phyloP scores from a whole-genome alignment of 179 eudicot species.

The Beta macrorhiza region DNA sequence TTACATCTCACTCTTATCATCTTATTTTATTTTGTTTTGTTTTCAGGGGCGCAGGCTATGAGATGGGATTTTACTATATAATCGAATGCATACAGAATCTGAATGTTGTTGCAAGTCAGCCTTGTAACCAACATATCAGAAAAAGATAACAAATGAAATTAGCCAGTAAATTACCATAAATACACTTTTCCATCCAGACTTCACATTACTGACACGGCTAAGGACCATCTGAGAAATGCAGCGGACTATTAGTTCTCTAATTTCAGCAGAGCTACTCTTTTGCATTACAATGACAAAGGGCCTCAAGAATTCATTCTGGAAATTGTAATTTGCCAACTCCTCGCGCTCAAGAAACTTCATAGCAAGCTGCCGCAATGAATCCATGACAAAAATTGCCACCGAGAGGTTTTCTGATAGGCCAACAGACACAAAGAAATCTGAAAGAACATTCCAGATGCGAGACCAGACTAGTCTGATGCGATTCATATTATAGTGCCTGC shows the following conservation, averaged over 20 bases:
- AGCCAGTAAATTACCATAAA: constrained; percentile 57
- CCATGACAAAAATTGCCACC: constrained; percentile 99
- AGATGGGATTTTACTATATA: too few species aligned
- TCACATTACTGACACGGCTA: constrained; percentile 85
- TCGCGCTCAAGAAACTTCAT: constrained; percentile 98
- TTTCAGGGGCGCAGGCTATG: too few species aligned
- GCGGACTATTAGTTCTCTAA: constrained; percentile 90
- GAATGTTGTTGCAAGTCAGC: not conserved
- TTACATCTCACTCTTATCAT: not conserved
- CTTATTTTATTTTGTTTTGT: not conserved
- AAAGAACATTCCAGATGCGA: constrained; percentile 97
- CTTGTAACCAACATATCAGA: not conserved
- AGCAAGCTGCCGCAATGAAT: constrained; percentile 92
- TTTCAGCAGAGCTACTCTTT: constrained; percentile 86
- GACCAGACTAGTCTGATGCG: constrained; percentile 99
- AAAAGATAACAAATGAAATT: not conserved
- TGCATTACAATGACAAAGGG: constrained; percentile 95
- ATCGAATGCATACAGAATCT: not conserved
- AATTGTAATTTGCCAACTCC: constrained; percentile 96
- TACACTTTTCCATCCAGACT: constrained; percentile 99
- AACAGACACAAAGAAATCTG: constrained; percentile 97
- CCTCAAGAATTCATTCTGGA: constrained; percentile 93
- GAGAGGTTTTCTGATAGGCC: constrained; percentile 96
- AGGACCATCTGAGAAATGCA: constrained; percentile 99
- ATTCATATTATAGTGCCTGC: constrained; percentile 98